Percentiles rank a stretch among this genome's conserved stretches.
phyloP scores from a whole-genome alignment of 2,329 filamentous ascomycete genomes.

The Microdochium paspali region DNA sequence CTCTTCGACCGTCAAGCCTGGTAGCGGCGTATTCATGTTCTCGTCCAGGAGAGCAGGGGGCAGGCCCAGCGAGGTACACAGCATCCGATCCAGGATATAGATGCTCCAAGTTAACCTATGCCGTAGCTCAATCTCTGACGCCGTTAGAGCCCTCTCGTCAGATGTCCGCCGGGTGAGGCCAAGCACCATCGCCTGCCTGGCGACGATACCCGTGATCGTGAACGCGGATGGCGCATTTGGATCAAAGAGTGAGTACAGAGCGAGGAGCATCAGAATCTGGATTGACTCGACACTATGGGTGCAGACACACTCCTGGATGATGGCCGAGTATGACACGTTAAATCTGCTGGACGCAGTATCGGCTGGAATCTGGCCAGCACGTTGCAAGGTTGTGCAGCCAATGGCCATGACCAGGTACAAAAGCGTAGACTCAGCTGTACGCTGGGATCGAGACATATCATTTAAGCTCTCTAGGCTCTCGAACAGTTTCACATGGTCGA shows the following conservation, averaged over 20 bases:
- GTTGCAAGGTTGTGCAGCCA: constrained; percentile 31
- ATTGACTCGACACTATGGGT: constrained; percentile 25
- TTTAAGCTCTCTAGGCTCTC: constrained; percentile 21
- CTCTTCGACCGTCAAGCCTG: constrained; percentile 33
- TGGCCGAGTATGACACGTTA: constrained; percentile 26
- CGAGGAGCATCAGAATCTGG: constrained; percentile 29
- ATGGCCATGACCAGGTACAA: constrained; percentile 36
- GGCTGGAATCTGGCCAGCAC: constrained; percentile 28
- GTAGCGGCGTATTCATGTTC: constrained; percentile 28
- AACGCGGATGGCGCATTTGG: constrained; percentile 21
- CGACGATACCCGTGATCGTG: constrained; percentile 27
- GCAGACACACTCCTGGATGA: constrained; percentile 28
- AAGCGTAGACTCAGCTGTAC: constrained; percentile 22
- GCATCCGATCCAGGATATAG: constrained; percentile 34
- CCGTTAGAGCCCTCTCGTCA: constrained; percentile 11
- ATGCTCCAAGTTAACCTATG: constrained; percentile 35
- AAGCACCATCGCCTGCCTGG: constrained; percentile 27
- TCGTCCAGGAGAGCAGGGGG: constrained; percentile 27
- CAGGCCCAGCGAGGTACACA: constrained; percentile 28
- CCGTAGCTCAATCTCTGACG: constrained; percentile 17
- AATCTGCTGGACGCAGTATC: constrained; percentile 21
- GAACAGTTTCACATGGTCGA: constrained; percentile 25
- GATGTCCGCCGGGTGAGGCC: constrained; percentile 22
- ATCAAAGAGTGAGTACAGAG: constrained; percentile 33
- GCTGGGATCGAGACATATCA: constrained; percentile 7